Conservation (phyloP, 257 asterid genomes). For the Solanum bulbocastanum region DNA sequence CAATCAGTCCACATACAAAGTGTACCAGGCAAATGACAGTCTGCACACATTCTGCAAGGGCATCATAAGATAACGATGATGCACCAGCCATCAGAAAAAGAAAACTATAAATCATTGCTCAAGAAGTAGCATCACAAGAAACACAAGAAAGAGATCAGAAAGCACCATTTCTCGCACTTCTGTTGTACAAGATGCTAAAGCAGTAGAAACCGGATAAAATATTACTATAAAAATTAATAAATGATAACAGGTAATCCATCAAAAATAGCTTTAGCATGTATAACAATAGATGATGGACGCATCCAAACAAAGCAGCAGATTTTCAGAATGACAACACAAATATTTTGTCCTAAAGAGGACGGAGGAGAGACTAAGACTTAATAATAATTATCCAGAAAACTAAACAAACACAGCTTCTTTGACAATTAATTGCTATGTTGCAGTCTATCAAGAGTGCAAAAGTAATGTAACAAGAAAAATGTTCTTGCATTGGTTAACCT, state of each 20-base stretch:
- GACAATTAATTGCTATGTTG: background rate
- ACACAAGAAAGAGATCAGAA: background rate
- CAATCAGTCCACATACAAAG: conserved; percentile 99
- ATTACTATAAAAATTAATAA: background rate
- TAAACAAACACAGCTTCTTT: background rate
- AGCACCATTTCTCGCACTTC: background rate
- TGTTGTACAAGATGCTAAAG: background rate
- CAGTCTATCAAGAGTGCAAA: background rate
- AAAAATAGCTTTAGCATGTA: background rate
- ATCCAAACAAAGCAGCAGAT: background rate
- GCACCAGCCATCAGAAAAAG: background rate
- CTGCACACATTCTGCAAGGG: conserved; percentile 74
- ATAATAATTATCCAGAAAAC: background rate
- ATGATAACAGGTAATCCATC: background rate
- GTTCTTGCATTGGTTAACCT: background rate
- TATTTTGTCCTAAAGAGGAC: background rate
- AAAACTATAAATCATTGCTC: background rate
- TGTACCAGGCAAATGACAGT: conserved; percentile 96
- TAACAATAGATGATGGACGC: background rate
- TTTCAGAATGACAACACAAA: background rate
- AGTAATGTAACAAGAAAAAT: background rate
- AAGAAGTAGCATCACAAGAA: background rate
- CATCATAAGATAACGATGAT: background rate
- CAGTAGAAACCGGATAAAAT: background rate
- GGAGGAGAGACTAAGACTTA: background rate